A percentile compares a stretch with the other conserved stretches of the same genome.
Evolutionary conservation across 2,329 filamentous ascomycete genomes (phyloP).

Genomic region (Aspergillus fijiensis): DNA sequence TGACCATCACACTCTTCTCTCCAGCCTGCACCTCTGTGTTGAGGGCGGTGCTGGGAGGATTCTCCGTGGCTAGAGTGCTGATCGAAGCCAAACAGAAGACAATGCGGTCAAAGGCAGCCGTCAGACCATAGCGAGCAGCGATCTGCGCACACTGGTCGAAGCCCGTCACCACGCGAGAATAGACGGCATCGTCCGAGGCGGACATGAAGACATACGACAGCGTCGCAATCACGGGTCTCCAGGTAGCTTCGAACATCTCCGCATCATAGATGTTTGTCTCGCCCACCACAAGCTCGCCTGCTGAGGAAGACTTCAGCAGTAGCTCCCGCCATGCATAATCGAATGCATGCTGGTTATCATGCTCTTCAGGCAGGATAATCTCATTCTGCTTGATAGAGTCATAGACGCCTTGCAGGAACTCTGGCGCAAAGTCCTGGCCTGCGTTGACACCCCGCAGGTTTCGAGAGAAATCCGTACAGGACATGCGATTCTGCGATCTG

Average conservation of each 20-base stretch:
- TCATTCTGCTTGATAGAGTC: conserved; percentile 89
- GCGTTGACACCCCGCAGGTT: conserved; percentile 91
- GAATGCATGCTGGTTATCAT: conserved; percentile 94
- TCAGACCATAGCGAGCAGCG: conserved; percentile 77
- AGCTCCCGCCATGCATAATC: conserved; percentile 98
- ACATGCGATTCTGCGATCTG: conserved; percentile 75
- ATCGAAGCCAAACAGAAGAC: conserved; percentile 87
- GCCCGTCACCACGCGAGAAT: conserved; percentile 85
- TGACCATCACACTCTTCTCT: conserved; percentile 95
- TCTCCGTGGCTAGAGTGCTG: conserved; percentile 76
- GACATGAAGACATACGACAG: conserved; percentile 99
- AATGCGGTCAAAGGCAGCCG: conserved; percentile 87
- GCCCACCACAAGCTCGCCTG: conserved; percentile 72
- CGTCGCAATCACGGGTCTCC: conserved; percentile 92
- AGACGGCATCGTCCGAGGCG: conserved; percentile 93
- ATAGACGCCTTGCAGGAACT: conserved; percentile 83
- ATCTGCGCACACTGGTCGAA: conserved; percentile 97
- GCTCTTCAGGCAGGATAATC: conserved; percentile 95
- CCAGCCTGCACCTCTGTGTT: conserved; percentile 95
- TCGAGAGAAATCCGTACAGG: conserved; percentile 73
- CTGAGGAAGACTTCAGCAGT: conserved; percentile 75
- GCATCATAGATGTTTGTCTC: conserved; percentile 94
- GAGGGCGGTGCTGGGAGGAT: conserved; percentile 75
- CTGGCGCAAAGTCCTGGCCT: conserved; percentile 76
- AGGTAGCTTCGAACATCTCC: conserved; percentile 95